Evolutionary conservation across 306 rosid genomes (phyloP).

Genomic region (Quercus bicolor): DNA sequence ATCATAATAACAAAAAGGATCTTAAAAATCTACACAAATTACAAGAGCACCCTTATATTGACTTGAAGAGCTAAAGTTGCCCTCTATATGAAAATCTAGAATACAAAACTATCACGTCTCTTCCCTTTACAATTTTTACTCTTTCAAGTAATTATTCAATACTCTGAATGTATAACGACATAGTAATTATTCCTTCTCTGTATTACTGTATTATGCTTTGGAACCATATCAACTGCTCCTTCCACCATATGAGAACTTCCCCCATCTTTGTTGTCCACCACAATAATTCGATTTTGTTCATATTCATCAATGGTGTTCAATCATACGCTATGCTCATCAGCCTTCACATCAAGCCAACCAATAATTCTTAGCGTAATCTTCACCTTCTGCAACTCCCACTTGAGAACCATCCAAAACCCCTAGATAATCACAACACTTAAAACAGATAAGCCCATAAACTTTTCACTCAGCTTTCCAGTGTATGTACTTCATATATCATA

Average conservation of each 20-base stretch:
- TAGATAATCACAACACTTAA: conserved; percentile 15
- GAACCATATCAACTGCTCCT: conserved; percentile 83
- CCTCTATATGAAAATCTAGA: no score
- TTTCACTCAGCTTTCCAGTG: not conserved
- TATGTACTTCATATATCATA: not conserved
- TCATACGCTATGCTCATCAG: conserved; percentile 33
- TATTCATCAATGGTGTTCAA: conserved; percentile 8
- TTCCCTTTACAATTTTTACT: no score
- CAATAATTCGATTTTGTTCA: conserved; percentile 32
- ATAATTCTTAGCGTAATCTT: conserved; percentile 28
- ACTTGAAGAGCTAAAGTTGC: no score
- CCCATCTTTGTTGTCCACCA: conserved; percentile 55
- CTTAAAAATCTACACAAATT: no score
- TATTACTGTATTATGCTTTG: conserved; percentile 43
- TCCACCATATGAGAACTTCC: conserved; percentile 76
- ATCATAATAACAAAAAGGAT: no score
- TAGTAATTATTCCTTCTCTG: conserved; percentile 42
- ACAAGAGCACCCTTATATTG: no score
- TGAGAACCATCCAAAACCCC: conserved; percentile 20
- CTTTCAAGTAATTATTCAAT: no score
- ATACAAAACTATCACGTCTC: no score
- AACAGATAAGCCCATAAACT: conserved; percentile 7
- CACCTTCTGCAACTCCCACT: conserved; percentile 30
- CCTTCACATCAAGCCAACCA: conserved; percentile 73
- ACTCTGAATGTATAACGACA: no score